A percentile compares a stretch with the other conserved stretches of the same genome.
Conservation (phyloP, 2,329 filamentous ascomycete genomes). For the Curvularia verruculosa region DNA sequence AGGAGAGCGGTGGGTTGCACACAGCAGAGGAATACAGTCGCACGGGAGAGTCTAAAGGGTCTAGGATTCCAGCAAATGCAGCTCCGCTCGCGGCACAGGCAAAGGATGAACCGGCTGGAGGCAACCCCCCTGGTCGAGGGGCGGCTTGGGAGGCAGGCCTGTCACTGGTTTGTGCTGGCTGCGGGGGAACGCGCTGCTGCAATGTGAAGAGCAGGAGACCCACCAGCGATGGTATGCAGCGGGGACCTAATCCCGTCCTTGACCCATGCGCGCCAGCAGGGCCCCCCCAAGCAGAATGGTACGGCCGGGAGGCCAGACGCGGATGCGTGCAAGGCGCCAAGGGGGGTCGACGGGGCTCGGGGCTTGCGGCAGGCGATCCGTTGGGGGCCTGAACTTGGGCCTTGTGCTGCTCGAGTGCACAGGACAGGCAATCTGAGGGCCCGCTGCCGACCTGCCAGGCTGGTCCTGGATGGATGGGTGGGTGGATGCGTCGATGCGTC, state of each 20-base stretch:
- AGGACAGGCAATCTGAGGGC: not conserved
- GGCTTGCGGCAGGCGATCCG: conserved; percentile 16
- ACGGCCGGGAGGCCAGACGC: conserved; percentile 16
- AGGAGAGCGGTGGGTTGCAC: conserved; percentile 14
- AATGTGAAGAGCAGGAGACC: conserved; percentile 17
- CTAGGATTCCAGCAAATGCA: conserved; percentile 16
- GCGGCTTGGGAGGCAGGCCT: conserved; percentile 13
- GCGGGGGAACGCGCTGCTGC: conserved; percentile 18
- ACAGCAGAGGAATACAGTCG: conserved; percentile 16
- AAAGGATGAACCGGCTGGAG: conserved; percentile 14
- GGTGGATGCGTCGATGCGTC: not conserved
- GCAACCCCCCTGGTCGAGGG: conserved; percentile 12
- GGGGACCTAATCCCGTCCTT: conserved; percentile 16
- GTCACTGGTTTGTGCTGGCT: conserved; percentile 19
- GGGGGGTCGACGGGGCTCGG: conserved; percentile 6
- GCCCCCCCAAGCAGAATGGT: not conserved
- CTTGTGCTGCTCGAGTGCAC: conserved; percentile 1
- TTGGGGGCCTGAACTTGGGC: conserved; percentile 9
- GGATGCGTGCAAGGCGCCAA: conserved; percentile 13
- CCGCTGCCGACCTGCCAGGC: not conserved
- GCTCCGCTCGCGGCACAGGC: conserved; percentile 13
- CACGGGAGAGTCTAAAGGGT: conserved; percentile 14
- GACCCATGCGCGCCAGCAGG: conserved; percentile 11
- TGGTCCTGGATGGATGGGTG: not conserved
- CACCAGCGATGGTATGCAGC: conserved; percentile 16